Evolutionary conservation across 768 basidiomycete species (phyloP), one percentile per base, ranked within the genome.

Genomic region (Mrakia frigida): DNA sequence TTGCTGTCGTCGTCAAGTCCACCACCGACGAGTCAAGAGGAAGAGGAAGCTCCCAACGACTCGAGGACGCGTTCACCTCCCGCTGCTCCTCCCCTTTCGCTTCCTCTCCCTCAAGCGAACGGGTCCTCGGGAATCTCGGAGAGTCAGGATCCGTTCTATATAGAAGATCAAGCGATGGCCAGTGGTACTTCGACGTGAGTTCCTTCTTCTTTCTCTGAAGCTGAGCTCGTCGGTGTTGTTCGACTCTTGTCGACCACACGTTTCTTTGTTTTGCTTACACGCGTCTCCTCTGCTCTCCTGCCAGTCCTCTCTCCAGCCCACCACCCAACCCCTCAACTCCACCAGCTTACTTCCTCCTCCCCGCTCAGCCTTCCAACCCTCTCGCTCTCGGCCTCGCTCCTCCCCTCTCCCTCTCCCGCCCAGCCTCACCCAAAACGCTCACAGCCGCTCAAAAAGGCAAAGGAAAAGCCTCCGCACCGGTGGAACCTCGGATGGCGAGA

Each of bases 151-250:
- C 25, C 21, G 65, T 9, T 41, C 18, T 35, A 25, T n/a, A 25
- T 68, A 0, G 65, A 68, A 2, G 65, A 14, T 25, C 23, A 9
- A 2, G 65, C 2, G 7, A 39, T 23, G 35, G 65, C 37, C n/a
- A 68, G 65, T 37, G 65, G 65, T 3, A 21, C 35, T 10, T 68
- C 65, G 21, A 68, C 65, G 65, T 68, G 7, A 68, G 65, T 68
- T 35, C 63, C 16, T 16, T 7, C n/a, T 59, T 31, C 7, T 1
- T 6, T 13, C n/a, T 33, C n/a, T n/a, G 18, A n/a, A 14, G 2
- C 13, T 9, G 25, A 59, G 25, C 23, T 23, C 61, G 0, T 63
- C 61, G 6, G 28, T 21, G 16, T 33, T 18, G 61, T 33, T 35
- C 61, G 61, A 16, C 18, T 25, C 31, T 63, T 63, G 23, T 65